Evolutionary conservation across 2,329 filamentous ascomycete genomes (phyloP).

Genomic region (Capronia coronata): DNA sequence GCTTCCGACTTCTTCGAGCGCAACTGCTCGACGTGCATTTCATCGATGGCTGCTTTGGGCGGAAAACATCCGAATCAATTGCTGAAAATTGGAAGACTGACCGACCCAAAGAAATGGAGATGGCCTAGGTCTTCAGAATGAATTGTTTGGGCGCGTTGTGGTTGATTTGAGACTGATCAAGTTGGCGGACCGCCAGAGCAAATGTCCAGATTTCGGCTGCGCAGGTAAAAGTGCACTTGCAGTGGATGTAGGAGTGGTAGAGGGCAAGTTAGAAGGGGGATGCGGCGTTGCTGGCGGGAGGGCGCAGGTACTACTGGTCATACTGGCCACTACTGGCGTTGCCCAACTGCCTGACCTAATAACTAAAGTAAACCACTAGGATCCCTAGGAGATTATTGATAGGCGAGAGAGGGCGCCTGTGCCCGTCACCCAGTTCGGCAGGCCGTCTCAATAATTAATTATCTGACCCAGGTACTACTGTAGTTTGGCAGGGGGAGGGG

Average conservation of each 20-base stretch:
- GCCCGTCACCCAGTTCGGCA: neutral
- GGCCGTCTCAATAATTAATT: too few relatives aligned
- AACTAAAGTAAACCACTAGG: neutral
- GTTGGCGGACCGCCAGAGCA: conserved; percentile 9
- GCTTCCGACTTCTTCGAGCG: conserved; percentile 46
- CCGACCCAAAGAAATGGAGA: conserved; percentile 39
- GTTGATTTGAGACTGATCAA: conserved; percentile 32
- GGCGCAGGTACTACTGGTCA: neutral
- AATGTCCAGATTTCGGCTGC: conserved; percentile 9
- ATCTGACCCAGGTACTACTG: too few relatives aligned
- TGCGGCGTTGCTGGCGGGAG: neutral
- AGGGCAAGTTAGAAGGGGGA: conserved; percentile 1
- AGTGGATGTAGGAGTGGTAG: conserved; percentile 4
- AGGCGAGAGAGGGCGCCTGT: neutral
- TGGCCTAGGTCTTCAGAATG: conserved; percentile 40
- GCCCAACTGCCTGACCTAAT: conserved; percentile 1
- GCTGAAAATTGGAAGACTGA: conserved; percentile 37
- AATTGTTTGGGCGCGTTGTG: conserved; percentile 40
- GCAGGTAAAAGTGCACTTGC: conserved; percentile 11
- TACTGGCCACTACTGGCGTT: neutral
- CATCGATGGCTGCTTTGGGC: conserved; percentile 26
- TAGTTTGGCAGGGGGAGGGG: too few relatives aligned
- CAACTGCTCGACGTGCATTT: conserved; percentile 40
- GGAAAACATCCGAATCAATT: conserved; percentile 47
- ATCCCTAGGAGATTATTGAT: neutral